Evolutionary conservation across 306 rosid genomes (phyloP), one percentile per base, ranked within the genome.

Genomic region (Prunus salicina): DNA sequence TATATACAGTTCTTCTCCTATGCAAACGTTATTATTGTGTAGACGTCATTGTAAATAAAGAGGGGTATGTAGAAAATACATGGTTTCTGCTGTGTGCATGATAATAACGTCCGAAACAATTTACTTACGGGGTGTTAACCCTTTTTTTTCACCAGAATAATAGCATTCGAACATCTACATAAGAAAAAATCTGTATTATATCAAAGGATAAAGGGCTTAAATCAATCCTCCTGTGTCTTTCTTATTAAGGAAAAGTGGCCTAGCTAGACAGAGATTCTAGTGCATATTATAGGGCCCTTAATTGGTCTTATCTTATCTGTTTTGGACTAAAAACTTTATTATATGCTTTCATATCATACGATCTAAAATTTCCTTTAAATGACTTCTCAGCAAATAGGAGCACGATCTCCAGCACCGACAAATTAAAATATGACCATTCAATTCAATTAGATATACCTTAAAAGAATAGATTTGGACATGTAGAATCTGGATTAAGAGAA

Each of bases 151-250:
- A 32, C 6, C 0, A 0, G 7, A 0, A 5, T 32, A 32, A 32
- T 5, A 6, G 7, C 0, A 0, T 38, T 9, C 0, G 9, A 7
- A 38, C 0, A 7, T 38, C 8, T 0, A 0, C 2, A 38, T 38
- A 1, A 0, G 2, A 34, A 0, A 34, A 34, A 34, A 34, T 32
- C 6, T 32, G 6, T 34, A 38, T 38, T 0, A 6, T 38, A 7
- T 7, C 2, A 38, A 6, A 38, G 0, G 0, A 38, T 38, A 38
- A 38, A 38, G 8, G 9, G 43, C 4, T 71, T 71, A 22, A 6
- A 71, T 32, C 5, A 22, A 20, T 63, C 9, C 12, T 34, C 11
- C 8, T 5, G 34, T n/a, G 50, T n/a, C 20, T 32, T 53, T 22
- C 13, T 34, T 32, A 9, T 52, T 20, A 34, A 55, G 75, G 27